Evolutionary conservation across 148 eudicot species (phyloP), one percentile per base, ranked within the genome.

Genomic region (Rhododendron kiyosumense): DNA sequence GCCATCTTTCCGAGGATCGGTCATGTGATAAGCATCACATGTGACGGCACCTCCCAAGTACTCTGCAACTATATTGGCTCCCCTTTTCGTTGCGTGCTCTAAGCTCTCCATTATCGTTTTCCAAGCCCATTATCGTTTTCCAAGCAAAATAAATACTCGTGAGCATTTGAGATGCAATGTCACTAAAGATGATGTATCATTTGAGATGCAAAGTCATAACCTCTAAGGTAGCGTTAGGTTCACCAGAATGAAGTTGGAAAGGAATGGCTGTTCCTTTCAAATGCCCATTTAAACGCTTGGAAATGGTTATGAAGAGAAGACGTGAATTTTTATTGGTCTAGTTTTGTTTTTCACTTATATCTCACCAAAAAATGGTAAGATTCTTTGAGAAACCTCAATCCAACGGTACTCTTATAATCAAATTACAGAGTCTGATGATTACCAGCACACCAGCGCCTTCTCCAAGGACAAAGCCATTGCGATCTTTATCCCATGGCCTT

Each of bases 381-480:
- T n/a, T n/a, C n/a, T n/a, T n/a, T n/a, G n/a, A n/a, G n/a, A n/a
- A n/a, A n/a, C n/a, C n/a, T n/a, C n/a, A n/a, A n/a, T n/a, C n/a
- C n/a, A n/a, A n/a, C n/a, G n/a, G 8, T 67, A 67, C 32, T 61
- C 30, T 32, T 28, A 69, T 5, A 32, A 57, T 82, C 51, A 83
- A 26, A 52, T 32, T 4, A 34, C 32, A 52, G 11, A 67, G 34
- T 30, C 7, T 54, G 22, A 24, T 82, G 32, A 87, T 38, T 87
- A 92, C 94, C 94, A 93, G 86, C 3, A 93, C 88, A 52, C 94
- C 94, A 22, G 93, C 85, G 65, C 96, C 96, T 90, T 93, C 94
- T 24, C 96, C 96, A 38, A 93, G 88, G 45, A 93, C 94, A 85
- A 93, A 92, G 17, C 96, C 96, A 87, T 93, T 94, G 4, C 96